Evolutionary conservation across 306 rosid species (phyloP), one percentile per base, ranked within the genome.

Genomic region (Arachis stenosperma): DNA sequence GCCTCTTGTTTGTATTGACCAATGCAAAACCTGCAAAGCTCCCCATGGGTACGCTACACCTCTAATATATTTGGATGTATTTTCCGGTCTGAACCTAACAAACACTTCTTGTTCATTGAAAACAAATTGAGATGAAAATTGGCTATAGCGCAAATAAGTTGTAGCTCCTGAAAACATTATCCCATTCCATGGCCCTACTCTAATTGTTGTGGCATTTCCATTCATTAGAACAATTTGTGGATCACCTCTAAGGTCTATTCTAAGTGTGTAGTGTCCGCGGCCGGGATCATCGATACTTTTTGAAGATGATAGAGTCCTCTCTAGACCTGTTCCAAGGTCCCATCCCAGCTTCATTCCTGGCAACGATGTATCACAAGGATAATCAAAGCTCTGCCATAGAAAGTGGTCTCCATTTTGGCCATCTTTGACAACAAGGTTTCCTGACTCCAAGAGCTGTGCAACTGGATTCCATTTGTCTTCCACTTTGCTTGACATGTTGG

Each of bases 331-430:
- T 3, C 3, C 54, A 7, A 50, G 8, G 4, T 50, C 8, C 10
- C 15, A 6, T 50, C 8, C 54, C 6, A 79, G 30, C 59, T 6
- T 60, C 79, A 67, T 60, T 39, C 83, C 75, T 0, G 79, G 79
- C 0, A 79, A 59, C 7, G 73, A 41, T 30, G 75, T 79, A 9
- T 79, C 67, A 11, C 80, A 60, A 8, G 82, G 84, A 27, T 8
- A 52, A 59, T 85, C 80, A 69, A 79, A 85, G 54, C 86, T 81
- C 52, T 81, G 80, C 88, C 88, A 85, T 13, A 79, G 0, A 53
- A 71, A n/a, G 9, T 6, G 9, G 51, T 58, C 41, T 7, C 50
- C 58, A 62, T 8, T 50, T 3, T 10, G 50, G 17, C 53, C 78
- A 59, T 73, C 46, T 53, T 17, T 59, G 48, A 82, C 84, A 47